Evolutionary conservation across 225 moss, liverwort and hornwort genomes (phyloP), one percentile per base, ranked within the genome.

Genomic region (Asterella californica): DNA sequence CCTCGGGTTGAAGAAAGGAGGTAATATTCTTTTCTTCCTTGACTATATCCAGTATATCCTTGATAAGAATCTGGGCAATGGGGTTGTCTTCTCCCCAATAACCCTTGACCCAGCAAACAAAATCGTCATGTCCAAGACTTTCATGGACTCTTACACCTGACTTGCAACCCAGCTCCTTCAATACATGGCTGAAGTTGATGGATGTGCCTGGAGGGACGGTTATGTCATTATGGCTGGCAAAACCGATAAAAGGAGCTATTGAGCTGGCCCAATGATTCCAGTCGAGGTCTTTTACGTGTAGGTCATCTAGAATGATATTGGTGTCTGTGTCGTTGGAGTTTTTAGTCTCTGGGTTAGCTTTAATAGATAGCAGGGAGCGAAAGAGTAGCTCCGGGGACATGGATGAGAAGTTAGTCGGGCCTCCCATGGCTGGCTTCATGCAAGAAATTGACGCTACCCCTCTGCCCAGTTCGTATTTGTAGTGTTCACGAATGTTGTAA

Each of bases 301-400:
- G 34, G 10, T 81, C 83, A 42, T 74, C 67, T 11, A 82, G 69
- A 59, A 71, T 29, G 37, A 78, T 82, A 27, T 74, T 77, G 36
- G 84, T 47, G 59, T 52, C 73, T 32, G 65, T 75, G 22, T 83
- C 76, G 19, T 79, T 49, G n/a, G 21, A 9, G 62, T 71, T 17
- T 30, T 70, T 81, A 1, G 50, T 30, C 0, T 76, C 37, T 32
- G 64, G 29, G 9, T 79, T 79, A 25, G 71, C 61, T 49, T 86
- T 83, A 14, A 78, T 78, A 46, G 78, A 77, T 21, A 88, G 62
- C 10, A 95, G 87, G 29, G 92, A 86, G 67, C 83, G 77, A 34
- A 99, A 99, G 8, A 90, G 90, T 8, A 99, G 61, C 50, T 86
- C 89, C 1, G 94, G 97, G 11, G 97, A 99, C 94, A 99, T 90